Percentiles rank a stretch among this genome's conserved stretches.
Conservation (phyloP, 148 eudicot genomes). For the Fagopyrum tataricum region DNA sequence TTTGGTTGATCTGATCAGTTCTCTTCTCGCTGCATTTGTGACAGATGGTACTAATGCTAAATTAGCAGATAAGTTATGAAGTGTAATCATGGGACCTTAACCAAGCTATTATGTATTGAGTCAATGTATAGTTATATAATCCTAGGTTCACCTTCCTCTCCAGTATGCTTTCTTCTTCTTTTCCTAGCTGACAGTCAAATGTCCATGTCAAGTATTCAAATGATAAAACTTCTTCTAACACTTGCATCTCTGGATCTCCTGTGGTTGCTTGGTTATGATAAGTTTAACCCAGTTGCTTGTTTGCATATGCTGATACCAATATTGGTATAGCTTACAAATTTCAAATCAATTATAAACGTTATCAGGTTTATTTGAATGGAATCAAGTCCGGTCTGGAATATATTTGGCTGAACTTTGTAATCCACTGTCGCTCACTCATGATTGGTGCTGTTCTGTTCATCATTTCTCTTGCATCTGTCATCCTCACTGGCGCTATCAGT, state of each 20-base stretch:
- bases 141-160: neutral
- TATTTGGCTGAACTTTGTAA: neutral
- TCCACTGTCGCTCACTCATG: neutral
- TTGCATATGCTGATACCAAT: constrained; percentile 1
- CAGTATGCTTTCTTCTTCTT: neutral
- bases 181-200: neutral
- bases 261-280: neutral
- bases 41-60: neutral
- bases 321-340: neutral
- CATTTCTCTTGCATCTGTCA: neutral
- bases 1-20: neutral
- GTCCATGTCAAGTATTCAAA: constrained; percentile 2
- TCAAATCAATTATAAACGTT: neutral
- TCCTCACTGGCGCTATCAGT: neutral
- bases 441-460: neutral
- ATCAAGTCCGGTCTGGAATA: neutral
- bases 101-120: neutral
- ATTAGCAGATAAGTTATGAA: neutral
- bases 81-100: neutral
- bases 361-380: neutral
- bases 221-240: neutral
- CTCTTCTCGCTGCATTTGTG: neutral
- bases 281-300: neutral
- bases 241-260: neutral
- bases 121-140: neutral